Evolutionary conservation across 1,284 basidiomycete genomes (phyloP).

Genomic region (Dichomitus squalens): DNA sequence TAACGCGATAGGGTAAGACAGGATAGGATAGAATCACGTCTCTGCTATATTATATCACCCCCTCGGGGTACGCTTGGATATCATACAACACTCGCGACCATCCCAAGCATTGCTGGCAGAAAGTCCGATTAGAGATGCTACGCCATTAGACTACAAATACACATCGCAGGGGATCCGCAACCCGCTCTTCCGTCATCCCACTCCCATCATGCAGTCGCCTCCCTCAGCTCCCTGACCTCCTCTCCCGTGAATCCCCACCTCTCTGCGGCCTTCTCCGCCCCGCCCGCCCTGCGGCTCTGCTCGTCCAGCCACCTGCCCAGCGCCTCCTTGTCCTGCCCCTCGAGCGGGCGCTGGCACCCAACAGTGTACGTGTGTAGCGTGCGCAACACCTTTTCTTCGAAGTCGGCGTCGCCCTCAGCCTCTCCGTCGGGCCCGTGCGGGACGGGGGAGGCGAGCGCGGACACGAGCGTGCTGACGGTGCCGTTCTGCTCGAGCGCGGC

Average conservation of each 20-base stretch:
- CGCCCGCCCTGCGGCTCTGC: conserved; percentile 24
- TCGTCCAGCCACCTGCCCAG: conserved; percentile 39
- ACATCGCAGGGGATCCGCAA: background rate
- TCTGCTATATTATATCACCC: background rate
- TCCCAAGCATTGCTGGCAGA: background rate
- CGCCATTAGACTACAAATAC: background rate
- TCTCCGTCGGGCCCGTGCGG: conserved; percentile 76
- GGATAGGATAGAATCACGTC: background rate
- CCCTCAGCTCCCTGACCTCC: conserved; percentile 25
- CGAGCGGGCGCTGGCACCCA: conserved; percentile 44
- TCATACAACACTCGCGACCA: background rate
- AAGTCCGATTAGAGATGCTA: background rate
- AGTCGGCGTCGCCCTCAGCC: conserved; percentile 70
- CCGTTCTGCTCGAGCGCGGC: conserved; percentile 50
- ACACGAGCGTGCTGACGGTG: conserved; percentile 45
- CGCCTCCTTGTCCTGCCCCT: conserved; percentile 42
- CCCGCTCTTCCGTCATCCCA: background rate
- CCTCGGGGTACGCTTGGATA: background rate
- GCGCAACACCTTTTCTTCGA: conserved; percentile 79
- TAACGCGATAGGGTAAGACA: too few relatives aligned
- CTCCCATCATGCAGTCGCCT: conserved; percentile 6
- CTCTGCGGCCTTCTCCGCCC: conserved; percentile 26
- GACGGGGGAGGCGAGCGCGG: conserved; percentile 51
- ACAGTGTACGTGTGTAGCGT: conserved; percentile 59
- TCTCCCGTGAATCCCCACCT: conserved; percentile 29